phyloP scores from a whole-genome alignment of 2,329 filamentous ascomycete genomes.

The Sporothrix brunneoviolacea region DNA sequence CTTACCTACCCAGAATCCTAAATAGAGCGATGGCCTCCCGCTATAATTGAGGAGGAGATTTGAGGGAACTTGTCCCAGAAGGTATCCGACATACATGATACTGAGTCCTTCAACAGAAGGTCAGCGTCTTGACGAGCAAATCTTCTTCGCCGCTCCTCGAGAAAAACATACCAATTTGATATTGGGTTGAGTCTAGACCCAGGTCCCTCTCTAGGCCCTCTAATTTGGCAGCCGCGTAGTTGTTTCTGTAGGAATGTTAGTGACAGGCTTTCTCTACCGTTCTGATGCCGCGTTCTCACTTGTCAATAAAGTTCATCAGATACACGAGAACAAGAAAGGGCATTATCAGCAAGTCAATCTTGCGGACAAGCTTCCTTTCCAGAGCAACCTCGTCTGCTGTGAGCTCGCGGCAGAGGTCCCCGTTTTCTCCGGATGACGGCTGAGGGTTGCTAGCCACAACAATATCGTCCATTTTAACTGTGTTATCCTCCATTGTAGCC shows the following conservation, averaged over 20 bases:
- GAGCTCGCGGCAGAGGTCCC: not conserved
- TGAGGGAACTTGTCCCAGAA: constrained; percentile 19
- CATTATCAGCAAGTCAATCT: constrained; percentile 55
- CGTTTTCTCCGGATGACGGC: too few species aligned
- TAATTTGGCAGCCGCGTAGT: constrained; percentile 3
- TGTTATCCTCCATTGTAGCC: too few species aligned
- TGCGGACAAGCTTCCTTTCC: constrained; percentile 50
- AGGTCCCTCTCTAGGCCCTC: not conserved
- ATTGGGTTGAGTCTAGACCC: constrained; percentile 10
- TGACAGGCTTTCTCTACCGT: not conserved
- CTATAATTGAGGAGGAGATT: constrained; percentile 1
- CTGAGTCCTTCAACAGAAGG: constrained; percentile 5
- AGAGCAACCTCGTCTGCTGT: constrained; percentile 20
- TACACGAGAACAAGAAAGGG: constrained; percentile 59
- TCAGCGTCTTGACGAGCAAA: too few species aligned
- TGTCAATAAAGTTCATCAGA: constrained; percentile 56
- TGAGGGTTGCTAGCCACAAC: too few species aligned
- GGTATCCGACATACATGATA: constrained; percentile 19
- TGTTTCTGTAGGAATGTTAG: not conserved
- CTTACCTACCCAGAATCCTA: constrained; percentile 25
- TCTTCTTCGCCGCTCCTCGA: too few species aligned
- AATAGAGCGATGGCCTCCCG: constrained; percentile 19
- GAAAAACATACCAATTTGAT: not conserved
- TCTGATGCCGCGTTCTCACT: constrained; percentile 18
- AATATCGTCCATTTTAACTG: too few species aligned